Evolutionary conservation across 176 grass and related monocot genomes (phyloP).

Genomic region (Tuctoria greenei): DNA sequence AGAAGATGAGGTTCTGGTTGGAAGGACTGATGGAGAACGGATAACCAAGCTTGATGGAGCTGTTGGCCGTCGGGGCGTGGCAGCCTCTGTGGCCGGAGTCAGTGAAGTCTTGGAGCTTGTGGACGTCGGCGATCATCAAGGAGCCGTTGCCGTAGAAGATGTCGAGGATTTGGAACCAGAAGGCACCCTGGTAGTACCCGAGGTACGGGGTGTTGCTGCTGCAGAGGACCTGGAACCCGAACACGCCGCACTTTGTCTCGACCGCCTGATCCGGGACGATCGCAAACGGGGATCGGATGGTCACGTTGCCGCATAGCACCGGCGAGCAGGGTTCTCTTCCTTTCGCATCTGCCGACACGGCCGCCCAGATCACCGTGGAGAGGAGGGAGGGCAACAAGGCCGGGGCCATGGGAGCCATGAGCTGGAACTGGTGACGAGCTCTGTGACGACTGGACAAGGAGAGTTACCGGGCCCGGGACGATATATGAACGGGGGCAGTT

Average conservation of each 20-base stretch:
- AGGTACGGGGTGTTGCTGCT: accelerated
- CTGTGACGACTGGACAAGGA: background rate
- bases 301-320: background rate
- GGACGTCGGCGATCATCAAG: constrained; percentile 16
- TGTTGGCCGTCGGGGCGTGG: background rate
- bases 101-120: background rate
- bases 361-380: background rate
- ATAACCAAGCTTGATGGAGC: accelerated
- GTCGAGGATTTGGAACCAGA: background rate
- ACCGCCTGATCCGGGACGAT: background rate
- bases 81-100: accelerated
- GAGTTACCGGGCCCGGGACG: background rate
- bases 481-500: accelerated
- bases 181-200: accelerated
- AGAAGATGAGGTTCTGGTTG: constrained; percentile 38
- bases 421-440: background rate
- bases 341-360: background rate
- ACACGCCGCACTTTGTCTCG: accelerated
- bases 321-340: background rate
- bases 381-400: background rate
- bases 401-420: background rate
- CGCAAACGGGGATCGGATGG: background rate
- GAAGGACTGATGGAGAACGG: background rate
- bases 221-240: constrained; percentile 14
- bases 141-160: constrained; percentile 21